Conservation (phyloP, 805 yeast species). For the Candida maltosa region DNA sequence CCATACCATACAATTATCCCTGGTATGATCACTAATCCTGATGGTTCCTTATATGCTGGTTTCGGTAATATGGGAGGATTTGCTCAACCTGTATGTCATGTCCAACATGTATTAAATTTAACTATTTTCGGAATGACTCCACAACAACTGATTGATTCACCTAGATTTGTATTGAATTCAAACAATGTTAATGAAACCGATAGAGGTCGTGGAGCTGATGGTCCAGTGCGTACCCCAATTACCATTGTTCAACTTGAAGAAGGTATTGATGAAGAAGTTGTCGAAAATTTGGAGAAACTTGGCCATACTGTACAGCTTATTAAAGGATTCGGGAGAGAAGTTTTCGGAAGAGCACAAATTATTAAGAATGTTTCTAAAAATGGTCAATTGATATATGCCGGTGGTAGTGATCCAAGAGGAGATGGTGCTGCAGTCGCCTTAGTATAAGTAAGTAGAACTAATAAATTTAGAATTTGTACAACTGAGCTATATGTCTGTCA, state of each 20-base stretch:
- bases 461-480: too few relatives aligned
- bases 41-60: conserved; percentile 54
- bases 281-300: conserved; percentile 41
- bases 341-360: conserved; percentile 73
- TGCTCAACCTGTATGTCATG: conserved; percentile 84
- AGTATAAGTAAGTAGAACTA: too few relatives aligned
- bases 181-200: conserved; percentile 44
- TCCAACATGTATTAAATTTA: conserved; percentile 71
- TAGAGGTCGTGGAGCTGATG: conserved; percentile 57
- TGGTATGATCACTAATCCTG: conserved; percentile 64
- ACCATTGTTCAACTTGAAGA: conserved; percentile 65
- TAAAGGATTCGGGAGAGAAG: conserved; percentile 38
- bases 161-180: conserved; percentile 64
- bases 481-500: too few relatives aligned
- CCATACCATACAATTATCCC: conserved; percentile 85
- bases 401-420: conserved; percentile 80
- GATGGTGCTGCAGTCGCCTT: conserved; percentile 73
- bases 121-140: conserved; percentile 60
- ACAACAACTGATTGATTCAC: conserved; percentile 73
- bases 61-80: conserved; percentile 86
- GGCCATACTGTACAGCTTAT: conserved; percentile 58
- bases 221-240: conserved; percentile 57
- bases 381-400: conserved; percentile 52
- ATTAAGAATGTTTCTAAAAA: conserved; percentile 46
- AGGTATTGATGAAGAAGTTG: conserved; percentile 49